Percentiles rank a stretch among this genome's conserved stretches.
phyloP scores from a whole-genome alignment of 768 basidiomycete species.

The Hemileccinum rubropunctum region DNA sequence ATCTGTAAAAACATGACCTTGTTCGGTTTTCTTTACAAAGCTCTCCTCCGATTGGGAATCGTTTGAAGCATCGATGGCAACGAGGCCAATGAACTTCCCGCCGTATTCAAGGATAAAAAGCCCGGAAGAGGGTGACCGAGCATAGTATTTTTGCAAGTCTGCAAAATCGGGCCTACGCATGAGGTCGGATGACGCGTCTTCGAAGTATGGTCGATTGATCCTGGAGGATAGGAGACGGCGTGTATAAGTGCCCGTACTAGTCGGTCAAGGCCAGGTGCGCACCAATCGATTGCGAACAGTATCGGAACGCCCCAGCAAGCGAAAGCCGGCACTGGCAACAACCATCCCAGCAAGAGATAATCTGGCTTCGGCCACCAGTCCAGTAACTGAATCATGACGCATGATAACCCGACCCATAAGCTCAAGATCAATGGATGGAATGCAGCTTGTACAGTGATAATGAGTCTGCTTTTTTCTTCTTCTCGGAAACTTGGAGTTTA shows the following conservation, averaged over 20 bases:
- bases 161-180: slow-evolving; percentile 57
- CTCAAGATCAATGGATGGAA: slow-evolving; percentile 62
- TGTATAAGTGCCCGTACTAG: neutral
- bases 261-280: neutral
- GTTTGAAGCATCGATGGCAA: slow-evolving; percentile 64
- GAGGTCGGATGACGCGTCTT: slow-evolving; percentile 47
- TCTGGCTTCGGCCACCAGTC: slow-evolving; percentile 62
- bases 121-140: slow-evolving; percentile 58
- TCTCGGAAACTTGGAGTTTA: slow-evolving; percentile 21
- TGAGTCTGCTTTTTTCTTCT: neutral
- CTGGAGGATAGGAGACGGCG: slow-evolving; percentile 35
- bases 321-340: slow-evolving; percentile 64
- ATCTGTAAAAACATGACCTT: slow-evolving; percentile 11
- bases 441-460: slow-evolving; percentile 31
- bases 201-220: slow-evolving; percentile 69
- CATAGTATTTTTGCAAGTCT: slow-evolving; percentile 54
- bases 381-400: slow-evolving; percentile 56
- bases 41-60: slow-evolving; percentile 35
- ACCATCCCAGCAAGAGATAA: slow-evolving; percentile 46
- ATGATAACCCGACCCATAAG: slow-evolving; percentile 60
- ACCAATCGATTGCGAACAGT: slow-evolving; percentile 73
- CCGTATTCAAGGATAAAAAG: slow-evolving; percentile 68
- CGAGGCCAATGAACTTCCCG: slow-evolving; percentile 58
- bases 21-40: slow-evolving; percentile 21
- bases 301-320: slow-evolving; percentile 61